Conservation (phyloP, 345 rosid species). For the Carallia pectinifolia region DNA sequence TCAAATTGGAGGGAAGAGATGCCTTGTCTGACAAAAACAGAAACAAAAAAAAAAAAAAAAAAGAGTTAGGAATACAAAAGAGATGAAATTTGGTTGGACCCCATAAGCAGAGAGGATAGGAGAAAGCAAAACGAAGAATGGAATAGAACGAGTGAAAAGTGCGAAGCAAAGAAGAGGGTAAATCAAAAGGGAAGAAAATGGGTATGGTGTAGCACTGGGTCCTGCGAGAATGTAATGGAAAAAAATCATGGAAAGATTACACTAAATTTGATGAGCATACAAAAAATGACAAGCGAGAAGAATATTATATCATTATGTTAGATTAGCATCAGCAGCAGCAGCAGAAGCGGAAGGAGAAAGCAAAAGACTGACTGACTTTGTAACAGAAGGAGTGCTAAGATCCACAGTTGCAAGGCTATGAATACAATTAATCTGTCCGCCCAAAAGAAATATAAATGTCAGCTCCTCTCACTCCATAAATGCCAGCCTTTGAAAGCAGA, state of each 20-base stretch:
- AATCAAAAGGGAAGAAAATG: no score
- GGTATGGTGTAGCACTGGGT: no score
- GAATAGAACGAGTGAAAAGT: no score
- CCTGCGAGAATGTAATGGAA: no score
- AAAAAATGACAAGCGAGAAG: no score
- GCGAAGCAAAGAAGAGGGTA: no score
- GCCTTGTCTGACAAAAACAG: conserved; percentile 49
- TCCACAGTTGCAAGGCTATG: background rate
- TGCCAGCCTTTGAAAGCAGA: conserved; percentile 1
- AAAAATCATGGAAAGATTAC: no score
- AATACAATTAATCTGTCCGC: conserved; percentile 28
- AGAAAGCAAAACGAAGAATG: no score
- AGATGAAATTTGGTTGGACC: background rate
- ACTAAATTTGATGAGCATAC: no score
- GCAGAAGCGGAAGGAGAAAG: background rate
- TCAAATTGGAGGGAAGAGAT: conserved; percentile 76
- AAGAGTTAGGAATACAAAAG: background rate
- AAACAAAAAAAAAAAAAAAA: background rate
- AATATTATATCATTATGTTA: no score
- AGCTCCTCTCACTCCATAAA: background rate
- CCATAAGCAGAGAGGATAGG: no score
- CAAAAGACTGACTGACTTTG: conserved; percentile 25
- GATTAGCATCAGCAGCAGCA: no score
- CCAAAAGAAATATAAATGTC: background rate
- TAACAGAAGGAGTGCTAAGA: background rate